A percentile compares a stretch with the other conserved stretches of the same genome.
These are phyloP conservation scores for Aegilops speltoides DNA, from an alignment of 176 grass and related monocot species.

Conservation along the genomic window DNA sequence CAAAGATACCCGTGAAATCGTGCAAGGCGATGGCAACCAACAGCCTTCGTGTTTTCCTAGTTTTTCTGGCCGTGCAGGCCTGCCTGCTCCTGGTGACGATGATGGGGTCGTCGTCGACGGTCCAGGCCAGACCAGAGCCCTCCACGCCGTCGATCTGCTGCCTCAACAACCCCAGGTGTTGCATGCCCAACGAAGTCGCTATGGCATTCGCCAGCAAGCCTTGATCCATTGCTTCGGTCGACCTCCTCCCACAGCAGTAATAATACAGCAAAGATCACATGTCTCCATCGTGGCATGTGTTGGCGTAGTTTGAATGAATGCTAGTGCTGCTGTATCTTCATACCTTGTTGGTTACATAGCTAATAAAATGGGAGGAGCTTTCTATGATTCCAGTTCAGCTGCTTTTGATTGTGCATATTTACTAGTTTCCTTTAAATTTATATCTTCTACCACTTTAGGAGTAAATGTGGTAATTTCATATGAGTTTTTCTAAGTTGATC, in stretches of 20 bases:
- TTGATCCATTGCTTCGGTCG: not conserved
- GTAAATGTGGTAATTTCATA: not conserved
- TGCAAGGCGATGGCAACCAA: not conserved
- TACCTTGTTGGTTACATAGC: not conserved
- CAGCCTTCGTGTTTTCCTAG: not conserved
- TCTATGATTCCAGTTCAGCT: not conserved
- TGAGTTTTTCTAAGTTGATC: too few species aligned
- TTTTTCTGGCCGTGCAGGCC: not conserved
- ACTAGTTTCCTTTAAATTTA: not conserved
- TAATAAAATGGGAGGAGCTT: not conserved
- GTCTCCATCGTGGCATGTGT: too few species aligned
- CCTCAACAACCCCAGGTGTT: slow-evolving; percentile 21
- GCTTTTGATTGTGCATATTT: not conserved
- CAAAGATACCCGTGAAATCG: not conserved
- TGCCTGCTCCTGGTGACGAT: slow-evolving; percentile 1
- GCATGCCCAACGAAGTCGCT: not conserved
- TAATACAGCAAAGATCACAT: not conserved
- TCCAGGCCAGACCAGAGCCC: not conserved
- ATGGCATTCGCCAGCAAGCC: not conserved
- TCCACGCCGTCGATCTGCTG: not conserved
- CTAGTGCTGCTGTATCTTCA: too few species aligned
- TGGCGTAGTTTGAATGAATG: too few species aligned
- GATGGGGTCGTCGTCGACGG: not conserved
- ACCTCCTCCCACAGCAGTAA: not conserved
- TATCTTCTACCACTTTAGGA: not conserved